Percentiles rank a stretch among this genome's conserved stretches.
Conservation (phyloP, 805 yeast genomes). For the Huiozyma naganishii region DNA sequence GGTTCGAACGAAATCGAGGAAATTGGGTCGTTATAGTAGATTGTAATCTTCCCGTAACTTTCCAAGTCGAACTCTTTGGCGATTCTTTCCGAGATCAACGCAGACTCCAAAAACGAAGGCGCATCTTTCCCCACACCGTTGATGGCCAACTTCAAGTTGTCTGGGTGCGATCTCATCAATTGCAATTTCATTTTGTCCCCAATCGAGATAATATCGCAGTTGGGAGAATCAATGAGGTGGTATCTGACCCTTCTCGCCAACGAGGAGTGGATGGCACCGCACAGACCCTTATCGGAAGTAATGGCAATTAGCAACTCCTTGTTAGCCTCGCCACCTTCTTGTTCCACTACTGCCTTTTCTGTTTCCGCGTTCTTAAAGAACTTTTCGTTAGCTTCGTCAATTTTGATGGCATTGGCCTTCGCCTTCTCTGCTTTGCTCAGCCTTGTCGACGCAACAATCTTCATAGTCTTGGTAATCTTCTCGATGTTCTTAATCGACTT, state of each 20-base stretch:
- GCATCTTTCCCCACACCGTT: constrained; percentile 94
- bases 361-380: constrained; percentile 80
- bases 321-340: constrained; percentile 11
- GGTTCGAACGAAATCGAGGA: constrained; percentile 90
- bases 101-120: constrained; percentile 85
- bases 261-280: constrained; percentile 97
- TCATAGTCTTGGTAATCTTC: constrained; percentile 99
- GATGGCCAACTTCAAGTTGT: constrained; percentile 61
- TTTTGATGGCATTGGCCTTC: constrained; percentile 77
- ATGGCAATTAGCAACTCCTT: constrained; percentile 77
- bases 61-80: constrained; percentile 34
- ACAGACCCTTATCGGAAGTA: constrained; percentile 95
- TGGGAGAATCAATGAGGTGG: constrained; percentile 54
- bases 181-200: constrained; percentile 94
- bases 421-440: constrained; percentile 92
- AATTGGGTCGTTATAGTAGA: constrained; percentile 79
- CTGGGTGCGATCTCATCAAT: constrained; percentile 70
- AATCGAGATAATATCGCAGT: constrained; percentile 70
- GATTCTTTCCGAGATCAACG: constrained; percentile 81
- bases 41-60: constrained; percentile 60
- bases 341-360: constrained; percentile 34
- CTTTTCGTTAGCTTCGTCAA: constrained; percentile 68
- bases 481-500: constrained; percentile 98
- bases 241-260: constrained; percentile 77
- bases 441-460: constrained; percentile 97